Conservation (phyloP, 371 early-diverging fungal genomes). For the Mortierella sp. region DNA sequence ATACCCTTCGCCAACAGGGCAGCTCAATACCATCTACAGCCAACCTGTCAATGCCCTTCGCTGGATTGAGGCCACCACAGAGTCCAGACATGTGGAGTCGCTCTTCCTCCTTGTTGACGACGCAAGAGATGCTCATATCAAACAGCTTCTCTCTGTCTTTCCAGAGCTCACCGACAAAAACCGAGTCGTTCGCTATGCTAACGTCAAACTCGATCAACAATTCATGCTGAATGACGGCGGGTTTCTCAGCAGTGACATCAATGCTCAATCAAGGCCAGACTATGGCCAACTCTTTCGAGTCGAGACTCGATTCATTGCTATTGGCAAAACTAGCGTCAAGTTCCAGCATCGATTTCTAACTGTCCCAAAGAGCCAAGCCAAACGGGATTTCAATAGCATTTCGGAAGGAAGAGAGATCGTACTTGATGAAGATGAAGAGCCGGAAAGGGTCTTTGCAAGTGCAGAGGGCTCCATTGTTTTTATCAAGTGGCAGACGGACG, state of each 20-base stretch:
- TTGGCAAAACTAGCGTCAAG: constrained; percentile 36
- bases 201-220: constrained; percentile 37
- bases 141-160: constrained; percentile 21
- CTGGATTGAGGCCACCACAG: constrained; percentile 31
- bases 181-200: constrained; percentile 36
- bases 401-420: constrained; percentile 19
- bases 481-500: constrained; percentile 40
- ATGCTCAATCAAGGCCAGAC: constrained; percentile 9
- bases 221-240: constrained; percentile 12
- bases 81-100: constrained; percentile 24
- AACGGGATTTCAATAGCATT: constrained; percentile 32
- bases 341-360: constrained; percentile 41
- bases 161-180: constrained; percentile 20
- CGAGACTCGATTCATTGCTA: constrained; percentile 30
- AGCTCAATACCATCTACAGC: constrained; percentile 16
- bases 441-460: constrained; percentile 35
- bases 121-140: constrained; percentile 33
- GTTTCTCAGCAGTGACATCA: neutral
- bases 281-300: constrained; percentile 27
- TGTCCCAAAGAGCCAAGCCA: constrained; percentile 35
- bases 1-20: constrained; percentile 22
- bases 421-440: constrained; percentile 30
- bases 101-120: constrained; percentile 38
- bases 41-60: constrained; percentile 19
- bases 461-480: constrained; percentile 38